Conservation (phyloP, 2,329 filamentous ascomycete genomes). For the Phaeophleospora eucalypticola region DNA sequence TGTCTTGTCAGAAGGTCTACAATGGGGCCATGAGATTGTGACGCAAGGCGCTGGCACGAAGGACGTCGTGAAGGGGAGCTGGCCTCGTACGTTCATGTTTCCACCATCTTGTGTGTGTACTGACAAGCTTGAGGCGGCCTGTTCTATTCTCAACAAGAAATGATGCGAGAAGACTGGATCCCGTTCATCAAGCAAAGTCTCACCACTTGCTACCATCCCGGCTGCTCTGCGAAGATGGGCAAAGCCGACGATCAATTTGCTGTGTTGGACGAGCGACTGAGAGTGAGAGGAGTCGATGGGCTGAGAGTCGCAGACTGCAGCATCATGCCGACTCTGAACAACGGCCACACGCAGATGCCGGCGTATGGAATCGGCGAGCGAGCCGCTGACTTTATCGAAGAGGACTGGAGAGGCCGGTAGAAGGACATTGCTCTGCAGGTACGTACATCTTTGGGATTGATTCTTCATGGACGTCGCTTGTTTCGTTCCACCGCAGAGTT, state of each 20-base stretch:
- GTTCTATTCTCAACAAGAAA: no score
- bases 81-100: background rate
- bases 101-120: no score
- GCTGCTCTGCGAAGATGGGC: conserved; percentile 55
- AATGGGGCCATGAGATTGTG: conserved; percentile 5
- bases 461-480: no score
- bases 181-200: conserved; percentile 4
- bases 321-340: conserved; percentile 50
- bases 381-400: conserved; percentile 43
- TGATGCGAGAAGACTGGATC: conserved; percentile 4
- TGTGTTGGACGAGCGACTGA: conserved; percentile 51
- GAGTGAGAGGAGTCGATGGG: conserved; percentile 49
- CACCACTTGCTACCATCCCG: conserved; percentile 48
- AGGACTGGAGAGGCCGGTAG: no score
- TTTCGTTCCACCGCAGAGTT: no score
- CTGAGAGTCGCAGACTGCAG: conserved; percentile 53
- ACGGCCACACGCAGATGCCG: conserved; percentile 54
- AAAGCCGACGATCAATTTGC: conserved; percentile 44
- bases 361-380: conserved; percentile 56
- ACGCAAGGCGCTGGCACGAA: conserved; percentile 4
- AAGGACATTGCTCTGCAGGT: no score
- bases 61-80: conserved; percentile 2
- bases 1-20: conserved; percentile 5
- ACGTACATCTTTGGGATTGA: no score
- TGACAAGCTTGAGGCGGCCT: no score